Evolutionary conservation across 257 asterid genomes (phyloP).

Genomic region (Solanum commersonii): DNA sequence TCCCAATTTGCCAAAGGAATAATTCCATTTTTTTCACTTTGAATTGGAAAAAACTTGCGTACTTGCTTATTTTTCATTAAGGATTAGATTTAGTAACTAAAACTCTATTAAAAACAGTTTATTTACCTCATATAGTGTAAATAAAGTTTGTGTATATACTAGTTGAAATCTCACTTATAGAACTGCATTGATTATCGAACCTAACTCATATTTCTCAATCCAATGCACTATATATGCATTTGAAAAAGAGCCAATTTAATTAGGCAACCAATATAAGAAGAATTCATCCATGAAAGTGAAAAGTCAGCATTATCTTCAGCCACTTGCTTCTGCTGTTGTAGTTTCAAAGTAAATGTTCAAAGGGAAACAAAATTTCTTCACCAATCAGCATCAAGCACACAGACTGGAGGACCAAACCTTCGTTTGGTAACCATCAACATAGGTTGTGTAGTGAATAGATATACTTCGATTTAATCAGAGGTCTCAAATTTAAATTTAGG

Average conservation of each 20-base stretch:
- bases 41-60: too few relatives aligned
- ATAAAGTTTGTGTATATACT: too few relatives aligned
- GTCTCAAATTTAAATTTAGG: accelerated
- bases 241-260: not conserved
- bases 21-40: too few relatives aligned
- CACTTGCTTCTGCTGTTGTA: not conserved
- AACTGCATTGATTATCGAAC: not conserved
- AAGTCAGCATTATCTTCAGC: not conserved
- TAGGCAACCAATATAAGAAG: not conserved
- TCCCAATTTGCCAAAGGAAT: too few relatives aligned
- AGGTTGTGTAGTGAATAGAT: not conserved
- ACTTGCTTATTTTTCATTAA: too few relatives aligned
- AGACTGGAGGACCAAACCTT: not conserved
- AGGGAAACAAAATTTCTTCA: not conserved
- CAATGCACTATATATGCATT: not conserved
- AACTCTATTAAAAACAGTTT: too few relatives aligned
- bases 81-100: too few relatives aligned
- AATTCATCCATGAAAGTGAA: not conserved
- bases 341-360: not conserved
- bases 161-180: not conserved
- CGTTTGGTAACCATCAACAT: not conserved
- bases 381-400: not conserved
- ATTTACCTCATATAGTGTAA: too few relatives aligned
- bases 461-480: not conserved
- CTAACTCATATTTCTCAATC: not conserved